Evolutionary conservation across 2,329 filamentous ascomycete genomes (phyloP).

Genomic region (Plenodomus biglobosus): DNA sequence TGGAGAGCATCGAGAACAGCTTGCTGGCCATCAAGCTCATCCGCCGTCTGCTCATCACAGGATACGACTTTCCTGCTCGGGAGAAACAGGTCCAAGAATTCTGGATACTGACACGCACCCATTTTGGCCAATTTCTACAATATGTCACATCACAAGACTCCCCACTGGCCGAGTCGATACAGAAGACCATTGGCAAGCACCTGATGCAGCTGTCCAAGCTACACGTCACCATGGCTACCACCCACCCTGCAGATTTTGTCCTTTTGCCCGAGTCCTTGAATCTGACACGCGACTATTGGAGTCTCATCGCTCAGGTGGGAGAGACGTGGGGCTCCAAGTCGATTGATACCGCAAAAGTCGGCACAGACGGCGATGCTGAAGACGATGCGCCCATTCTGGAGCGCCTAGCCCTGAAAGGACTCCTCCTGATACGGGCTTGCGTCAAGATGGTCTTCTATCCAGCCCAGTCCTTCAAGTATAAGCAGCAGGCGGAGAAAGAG

Average conservation of each 20-base stretch:
- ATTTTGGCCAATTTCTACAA: conserved; percentile 72
- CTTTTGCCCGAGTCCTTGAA: conserved; percentile 76
- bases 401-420: conserved; percentile 77
- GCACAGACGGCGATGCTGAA: conserved; percentile 51
- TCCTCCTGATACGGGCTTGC: conserved; percentile 80
- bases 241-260: conserved; percentile 80
- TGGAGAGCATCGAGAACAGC: conserved; percentile 72
- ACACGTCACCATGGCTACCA: conserved; percentile 80
- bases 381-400: conserved; percentile 65
- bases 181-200: conserved; percentile 76
- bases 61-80: conserved; percentile 82
- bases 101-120: conserved; percentile 75
- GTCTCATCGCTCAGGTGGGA: conserved; percentile 73
- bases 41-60: conserved; percentile 74
- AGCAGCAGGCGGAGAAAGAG: conserved; percentile 70
- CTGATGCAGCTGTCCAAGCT: conserved; percentile 88
- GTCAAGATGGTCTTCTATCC: conserved; percentile 83
- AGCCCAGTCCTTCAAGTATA: conserved; percentile 79
- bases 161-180: conserved; percentile 54
- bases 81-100: conserved; percentile 74
- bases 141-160: conserved; percentile 62
- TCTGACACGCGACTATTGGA: conserved; percentile 83
- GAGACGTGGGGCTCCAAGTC: conserved; percentile 65
- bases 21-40: conserved; percentile 77
- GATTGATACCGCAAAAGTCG: conserved; percentile 44